Conservation (phyloP, 371 early-diverging fungal genomes). For the Actinomucor elegans region DNA sequence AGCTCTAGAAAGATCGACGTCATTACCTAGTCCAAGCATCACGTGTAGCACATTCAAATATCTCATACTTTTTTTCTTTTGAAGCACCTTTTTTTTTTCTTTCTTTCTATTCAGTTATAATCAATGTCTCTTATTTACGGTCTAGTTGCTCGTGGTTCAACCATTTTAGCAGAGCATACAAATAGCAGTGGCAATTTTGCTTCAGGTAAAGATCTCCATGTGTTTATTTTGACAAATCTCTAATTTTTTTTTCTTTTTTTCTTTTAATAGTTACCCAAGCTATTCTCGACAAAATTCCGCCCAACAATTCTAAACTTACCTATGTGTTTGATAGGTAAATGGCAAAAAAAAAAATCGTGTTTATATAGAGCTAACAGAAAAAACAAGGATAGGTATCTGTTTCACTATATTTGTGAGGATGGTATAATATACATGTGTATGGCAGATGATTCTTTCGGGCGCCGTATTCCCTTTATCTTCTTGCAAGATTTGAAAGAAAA, state of each 20-base stretch:
- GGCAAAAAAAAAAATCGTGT: constrained; percentile 1
- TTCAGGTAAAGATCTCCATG: constrained; percentile 36
- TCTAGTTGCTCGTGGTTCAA: constrained; percentile 70
- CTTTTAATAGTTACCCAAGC: constrained; percentile 71
- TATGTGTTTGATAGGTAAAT: constrained; percentile 86
- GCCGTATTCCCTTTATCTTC: constrained; percentile 89
- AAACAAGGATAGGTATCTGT: constrained; percentile 78
- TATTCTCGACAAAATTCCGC: constrained; percentile 89
- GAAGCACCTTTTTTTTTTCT: constrained; percentile 3
- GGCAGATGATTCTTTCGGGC: constrained; percentile 87
- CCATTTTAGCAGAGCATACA: constrained; percentile 78
- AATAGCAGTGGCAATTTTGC: constrained; percentile 77
- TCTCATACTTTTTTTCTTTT: background rate
- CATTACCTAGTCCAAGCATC: no score
- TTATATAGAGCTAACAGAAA: no score
- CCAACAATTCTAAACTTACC: constrained; percentile 85
- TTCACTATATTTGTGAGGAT: constrained; percentile 85
- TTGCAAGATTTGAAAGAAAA: constrained; percentile 76
- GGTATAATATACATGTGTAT: constrained; percentile 87
- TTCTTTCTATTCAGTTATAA: background rate
- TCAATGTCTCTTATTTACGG: constrained; percentile 74
- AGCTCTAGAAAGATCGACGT: no score
- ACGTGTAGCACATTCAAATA: no score
- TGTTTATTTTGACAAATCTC: background rate
- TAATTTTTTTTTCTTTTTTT: background rate